Evolutionary conservation across 1,284 basidiomycete genomes (phyloP).

Genomic region (Trichosporon sp.): DNA sequence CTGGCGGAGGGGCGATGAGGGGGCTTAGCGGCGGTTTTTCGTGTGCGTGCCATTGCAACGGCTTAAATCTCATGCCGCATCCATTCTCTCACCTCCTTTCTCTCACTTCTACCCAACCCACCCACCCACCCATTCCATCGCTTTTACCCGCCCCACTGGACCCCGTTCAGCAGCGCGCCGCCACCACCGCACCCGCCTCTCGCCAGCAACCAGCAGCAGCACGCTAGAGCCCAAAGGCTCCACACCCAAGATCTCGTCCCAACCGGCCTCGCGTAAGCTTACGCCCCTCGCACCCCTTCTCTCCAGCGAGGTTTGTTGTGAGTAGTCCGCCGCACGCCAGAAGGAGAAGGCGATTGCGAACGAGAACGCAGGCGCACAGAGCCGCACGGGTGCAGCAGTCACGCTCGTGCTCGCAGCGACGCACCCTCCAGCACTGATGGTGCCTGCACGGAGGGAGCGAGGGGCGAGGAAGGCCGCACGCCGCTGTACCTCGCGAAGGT

Average conservation of each 20-base stretch:
- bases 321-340: not conserved
- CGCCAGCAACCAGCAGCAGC: not conserved
- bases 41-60: too few relatives aligned
- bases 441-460: not conserved
- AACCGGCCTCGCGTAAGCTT: not conserved
- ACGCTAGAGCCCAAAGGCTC: slow-evolving; percentile 12
- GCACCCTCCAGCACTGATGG: too few relatives aligned
- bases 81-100: not conserved
- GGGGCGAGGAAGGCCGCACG: too few relatives aligned
- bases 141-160: not conserved
- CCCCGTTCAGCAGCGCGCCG: not conserved
- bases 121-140: not conserved
- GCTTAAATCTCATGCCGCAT: not conserved
- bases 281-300: not conserved
- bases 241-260: slow-evolving; percentile 13
- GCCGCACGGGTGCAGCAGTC: not conserved
- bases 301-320: not conserved
- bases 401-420: not conserved
- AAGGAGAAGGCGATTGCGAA: not conserved
- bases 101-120: not conserved
- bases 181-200: not conserved
- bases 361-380: not conserved
- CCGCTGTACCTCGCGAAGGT: not conserved
- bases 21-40: not conserved
- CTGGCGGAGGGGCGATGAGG: not conserved